These are phyloP conservation scores for Kalmanozyma brasiliensis DNA, from an alignment of 1,284 basidiomycete genomes.

Conservation along the genomic window DNA sequence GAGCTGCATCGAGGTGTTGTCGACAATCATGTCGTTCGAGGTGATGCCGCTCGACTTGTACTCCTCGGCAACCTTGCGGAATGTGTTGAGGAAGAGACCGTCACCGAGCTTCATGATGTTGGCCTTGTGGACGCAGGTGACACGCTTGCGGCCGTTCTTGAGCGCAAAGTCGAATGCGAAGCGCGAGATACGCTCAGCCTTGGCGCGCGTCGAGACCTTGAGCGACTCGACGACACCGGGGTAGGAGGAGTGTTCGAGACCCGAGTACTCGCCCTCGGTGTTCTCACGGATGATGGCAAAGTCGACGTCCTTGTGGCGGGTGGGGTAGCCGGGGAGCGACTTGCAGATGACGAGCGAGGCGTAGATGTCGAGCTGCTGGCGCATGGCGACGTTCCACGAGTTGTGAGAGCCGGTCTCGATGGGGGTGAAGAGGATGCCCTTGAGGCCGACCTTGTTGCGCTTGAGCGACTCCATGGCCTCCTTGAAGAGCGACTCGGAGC, in stretches of 20 bases:
- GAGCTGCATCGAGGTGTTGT: slow-evolving; percentile 99
- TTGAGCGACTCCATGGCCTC: slow-evolving; percentile 90
- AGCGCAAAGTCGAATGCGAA: slow-evolving; percentile 99
- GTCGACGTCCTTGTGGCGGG: slow-evolving; percentile 95
- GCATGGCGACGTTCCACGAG: slow-evolving; percentile 99
- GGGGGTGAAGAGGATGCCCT: slow-evolving; percentile 99
- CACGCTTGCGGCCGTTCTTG: slow-evolving; percentile 99
- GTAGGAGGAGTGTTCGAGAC: slow-evolving; percentile 91
- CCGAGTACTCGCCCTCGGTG: slow-evolving; percentile 99
- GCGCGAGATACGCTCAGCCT: slow-evolving; percentile 94
- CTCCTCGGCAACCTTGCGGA: slow-evolving; percentile 90
- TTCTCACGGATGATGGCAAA: slow-evolving; percentile 99
- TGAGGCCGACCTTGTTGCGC: slow-evolving; percentile 97
- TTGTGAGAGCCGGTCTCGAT: slow-evolving; percentile 96
- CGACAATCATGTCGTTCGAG: slow-evolving; percentile 98
- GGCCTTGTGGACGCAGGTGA: slow-evolving; percentile 99
- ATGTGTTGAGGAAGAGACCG: slow-evolving; percentile 98
- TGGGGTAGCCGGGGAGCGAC: slow-evolving; percentile 94
- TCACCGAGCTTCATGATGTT: slow-evolving; percentile 99
- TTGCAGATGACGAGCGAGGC: slow-evolving; percentile 98
- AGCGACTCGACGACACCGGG: slow-evolving; percentile 98
- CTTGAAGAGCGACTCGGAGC: slow-evolving; percentile 94
- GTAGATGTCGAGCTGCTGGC: slow-evolving; percentile 98
- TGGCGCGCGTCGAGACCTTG: slow-evolving; percentile 94
- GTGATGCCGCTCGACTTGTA: slow-evolving; percentile 93